Base-by-base conservation (phyloP, 73 alveolate genomes). In the Paramecium octaurelia region DNA sequence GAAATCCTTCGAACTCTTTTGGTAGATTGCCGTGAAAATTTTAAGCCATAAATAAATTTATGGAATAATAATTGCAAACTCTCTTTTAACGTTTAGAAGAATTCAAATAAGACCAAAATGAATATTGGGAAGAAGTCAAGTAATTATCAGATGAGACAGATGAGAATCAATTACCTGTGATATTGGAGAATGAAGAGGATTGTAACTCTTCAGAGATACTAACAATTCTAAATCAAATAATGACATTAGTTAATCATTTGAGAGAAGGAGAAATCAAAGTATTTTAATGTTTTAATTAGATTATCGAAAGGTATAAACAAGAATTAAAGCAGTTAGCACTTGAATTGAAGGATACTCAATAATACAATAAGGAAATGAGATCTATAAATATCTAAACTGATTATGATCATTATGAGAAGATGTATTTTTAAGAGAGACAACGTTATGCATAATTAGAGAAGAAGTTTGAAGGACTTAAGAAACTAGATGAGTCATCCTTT, bases 251-350 rank as follows among this genome's bases (percentile, higher is more conserved):
- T 42, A 75, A 35, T 38, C 60, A 35, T 23, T 20, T 75, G n/a
- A 75, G 88, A 38, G 88, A 75, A 75, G 88, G 88, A 11, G 88
- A 75, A 75, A 64, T 75, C 8, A 68, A 68, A 68, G 85, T 68
- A 68, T 68, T n/a, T 68, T 1, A 8, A n/a, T 68, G 7, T 34
- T 14, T 68, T n/a, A 31, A 16, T 23, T 38, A 75, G 88, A 75
- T 75, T 35, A 42, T 75, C 10, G 88, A 75, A 34, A 35, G 68
- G 18, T 75, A 75, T 42, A 75, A 75, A 10, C 38, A 75, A 16
- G 88, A 75, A 75, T 75, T 75, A 42, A 75, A 75, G 18, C 21
- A 35, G 18, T 42, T 75, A 75, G 88, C 88, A 16, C 35, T 75
- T 16, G 88, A 75, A 75, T 35, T 75, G 42, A 75, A 75, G 16